Evolutionary conservation across 164 flowering plant genomes (phyloP).

Genomic region (Warburgia ugandensis): DNA sequence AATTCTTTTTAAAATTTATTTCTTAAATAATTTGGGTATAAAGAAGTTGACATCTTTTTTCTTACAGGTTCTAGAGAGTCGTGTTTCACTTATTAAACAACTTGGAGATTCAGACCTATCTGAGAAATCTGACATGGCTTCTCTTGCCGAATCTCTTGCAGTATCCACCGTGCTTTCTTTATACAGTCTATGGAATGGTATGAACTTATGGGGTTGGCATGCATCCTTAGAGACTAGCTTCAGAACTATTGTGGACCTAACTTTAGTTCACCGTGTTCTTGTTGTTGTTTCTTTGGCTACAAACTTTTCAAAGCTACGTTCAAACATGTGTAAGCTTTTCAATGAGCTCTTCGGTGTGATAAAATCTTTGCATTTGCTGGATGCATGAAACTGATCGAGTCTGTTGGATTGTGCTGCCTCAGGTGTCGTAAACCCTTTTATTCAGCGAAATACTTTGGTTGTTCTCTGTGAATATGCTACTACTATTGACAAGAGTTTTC

Average conservation of each 20-base stretch:
- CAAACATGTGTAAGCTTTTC: too few species aligned
- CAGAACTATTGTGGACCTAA: not conserved
- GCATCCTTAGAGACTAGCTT: not conserved
- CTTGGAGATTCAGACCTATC: slow-evolving; percentile 32
- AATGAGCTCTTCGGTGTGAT: too few species aligned
- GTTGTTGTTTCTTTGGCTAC: not conserved
- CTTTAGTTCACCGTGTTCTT: not conserved
- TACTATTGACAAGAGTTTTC: not conserved
- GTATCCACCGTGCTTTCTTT: slow-evolving; percentile 39
- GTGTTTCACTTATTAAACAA: slow-evolving; percentile 44
- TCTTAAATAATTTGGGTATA: not conserved
- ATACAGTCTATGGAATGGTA: not conserved
- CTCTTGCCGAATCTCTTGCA: slow-evolving; percentile 39
- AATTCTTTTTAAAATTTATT: not conserved
- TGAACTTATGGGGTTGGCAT: not conserved
- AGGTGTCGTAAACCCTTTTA: not conserved
- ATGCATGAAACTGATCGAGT: too few species aligned
- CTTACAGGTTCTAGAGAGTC: slow-evolving; percentile 64
- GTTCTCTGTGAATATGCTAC: not conserved
- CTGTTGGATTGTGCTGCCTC: too few species aligned
- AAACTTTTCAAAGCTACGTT: too few species aligned
- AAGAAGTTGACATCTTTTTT: not conserved
- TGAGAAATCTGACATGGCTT: slow-evolving; percentile 42
- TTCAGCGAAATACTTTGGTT: not conserved
- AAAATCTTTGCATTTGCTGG: too few species aligned